Base-by-base conservation (phyloP, 2,329 filamentous ascomycete genomes). In the Arachnomyces sp. region DNA sequence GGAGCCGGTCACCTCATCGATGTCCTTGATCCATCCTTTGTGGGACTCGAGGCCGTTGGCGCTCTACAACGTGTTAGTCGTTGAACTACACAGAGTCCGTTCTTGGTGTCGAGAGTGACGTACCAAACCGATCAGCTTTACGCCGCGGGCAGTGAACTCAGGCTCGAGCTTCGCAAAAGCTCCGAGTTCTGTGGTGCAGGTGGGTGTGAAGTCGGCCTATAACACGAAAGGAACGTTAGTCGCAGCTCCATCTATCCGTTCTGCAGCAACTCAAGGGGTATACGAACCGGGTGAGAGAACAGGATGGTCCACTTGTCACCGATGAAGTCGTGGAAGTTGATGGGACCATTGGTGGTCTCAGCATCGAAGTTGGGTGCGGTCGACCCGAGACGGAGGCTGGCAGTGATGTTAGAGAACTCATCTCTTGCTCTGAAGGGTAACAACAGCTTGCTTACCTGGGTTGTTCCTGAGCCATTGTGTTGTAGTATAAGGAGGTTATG, bases 181-280 rank as follows among this genome's bases (percentile, higher is more conserved):
- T 48, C 88, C 89, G 47, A 95, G 82, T 72, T 95, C 89, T 40
- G 88, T 95, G 49, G 89, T 95, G 76, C 89, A 95, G 44, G 95
- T 89, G 40, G 89, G 89, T 2, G 89, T 95, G 74, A 86, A 95
- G 9, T 25, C 21, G 21, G 21, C 21, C 21, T 25, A 9, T 25
- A 5, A n/a, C n/a, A n/a, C n/a, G n/a, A 7, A 17, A 21, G 8
- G 30, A 17, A 17, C 54, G 55, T 51, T 54, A 47, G 34, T 12
- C 8, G 28, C 33, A 7, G 11, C n/a, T 6, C 33, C 3, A 4
- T 16, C 12, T 13, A 8, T 31, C 7, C 4, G 32, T 44, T 7
- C 44, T 37, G 28, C 21, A 25, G 21, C 30, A 11, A 16, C 35
- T 16, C 7, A 30, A n/a, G 8, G 6, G 17, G 28, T 31, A 8